Evolutionary conservation across 495 filamentous ascomycete genomes (phyloP), one percentile per base, ranked within the genome.

Genomic region (Daldinia childiae): DNA sequence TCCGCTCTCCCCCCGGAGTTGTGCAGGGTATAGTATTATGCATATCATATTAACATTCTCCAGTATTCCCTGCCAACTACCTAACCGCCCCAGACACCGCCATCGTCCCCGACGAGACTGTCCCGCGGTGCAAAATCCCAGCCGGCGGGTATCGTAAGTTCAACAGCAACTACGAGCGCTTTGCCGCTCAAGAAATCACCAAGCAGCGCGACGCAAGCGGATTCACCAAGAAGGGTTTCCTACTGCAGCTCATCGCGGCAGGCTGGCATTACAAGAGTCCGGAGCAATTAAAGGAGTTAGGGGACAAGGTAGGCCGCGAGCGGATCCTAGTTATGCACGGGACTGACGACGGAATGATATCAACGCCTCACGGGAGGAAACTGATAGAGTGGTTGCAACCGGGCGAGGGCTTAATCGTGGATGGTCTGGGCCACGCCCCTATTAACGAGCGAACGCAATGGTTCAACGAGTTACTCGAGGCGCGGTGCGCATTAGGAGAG

Each of bases 271-370:
- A 88, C 74, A 94, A 95, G 78, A 86, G 81, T 6, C 70, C 85
- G 0, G 84, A 77, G 52, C 89, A 95, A 78, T 76, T 97, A 48
- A 81, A 77, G 64, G 77, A 82, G 54, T 72, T 97, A 26, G 92
- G 82, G 0, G 87, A 92, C 68, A 75, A 75, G 55, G 86, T 97
- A 1, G 91, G 91, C 2, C 82, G 90, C 30, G 86, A 91, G 74
- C 79, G 92, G 58, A 94, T 97, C 68, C 73, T 90, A 68, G 87
- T 94, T 0, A 70, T 92, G 72, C 92, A 95, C 76, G 93, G 93
- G 15, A 90, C 87, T 7, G 76, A 78, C 14, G 93, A 96, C 82
- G 81, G 82, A 6, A 92, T 96, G 89, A 90, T 97, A 67, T 88
- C 86, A 8, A 79, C 86, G 48, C 86, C 81, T 6, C 92, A 95